Conservation (phyloP, 352 stramenopile species). For the Globisporangium cylindrosporum region DNA sequence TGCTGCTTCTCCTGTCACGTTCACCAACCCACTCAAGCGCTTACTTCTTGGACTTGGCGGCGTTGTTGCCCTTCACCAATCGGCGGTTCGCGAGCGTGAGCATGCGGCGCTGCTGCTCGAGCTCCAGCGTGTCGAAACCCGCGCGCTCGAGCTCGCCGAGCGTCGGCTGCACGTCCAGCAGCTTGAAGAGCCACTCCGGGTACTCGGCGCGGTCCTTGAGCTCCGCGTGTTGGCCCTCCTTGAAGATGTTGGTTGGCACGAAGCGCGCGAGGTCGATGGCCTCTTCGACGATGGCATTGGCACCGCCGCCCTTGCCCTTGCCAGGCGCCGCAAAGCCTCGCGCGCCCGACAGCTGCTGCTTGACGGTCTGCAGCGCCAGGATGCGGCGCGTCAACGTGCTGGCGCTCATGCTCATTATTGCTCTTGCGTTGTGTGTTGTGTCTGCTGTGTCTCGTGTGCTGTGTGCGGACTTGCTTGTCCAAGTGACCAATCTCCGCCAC, state of each 20-base stretch:
- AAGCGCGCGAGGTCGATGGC: constrained; percentile 72
- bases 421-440: neutral
- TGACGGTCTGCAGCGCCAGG: constrained; percentile 27
- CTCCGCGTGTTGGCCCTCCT: constrained; percentile 79
- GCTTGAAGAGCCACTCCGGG: constrained; percentile 79
- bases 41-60: constrained; percentile 86
- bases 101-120: constrained; percentile 79
- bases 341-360: constrained; percentile 28
- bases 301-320: constrained; percentile 63
- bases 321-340: constrained; percentile 56
- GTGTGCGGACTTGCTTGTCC: neutral
- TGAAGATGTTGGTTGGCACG: constrained; percentile 84
- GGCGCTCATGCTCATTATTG: constrained; percentile 23
- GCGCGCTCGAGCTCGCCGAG: constrained; percentile 74
- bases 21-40: constrained; percentile 5
- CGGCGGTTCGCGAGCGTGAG: constrained; percentile 72
- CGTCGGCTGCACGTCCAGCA: constrained; percentile 70
- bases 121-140: constrained; percentile 75
- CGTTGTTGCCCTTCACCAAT: constrained; percentile 73
- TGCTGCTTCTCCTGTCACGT: neutral
- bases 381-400: constrained; percentile 42
- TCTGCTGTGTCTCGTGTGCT: neutral
- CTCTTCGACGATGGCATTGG: constrained; percentile 54
- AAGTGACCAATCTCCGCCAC: constrained; percentile 11
- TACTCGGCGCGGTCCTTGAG: constrained; percentile 82